Conservation (phyloP, 148 eudicot species). For the Camellia japonica region DNA sequence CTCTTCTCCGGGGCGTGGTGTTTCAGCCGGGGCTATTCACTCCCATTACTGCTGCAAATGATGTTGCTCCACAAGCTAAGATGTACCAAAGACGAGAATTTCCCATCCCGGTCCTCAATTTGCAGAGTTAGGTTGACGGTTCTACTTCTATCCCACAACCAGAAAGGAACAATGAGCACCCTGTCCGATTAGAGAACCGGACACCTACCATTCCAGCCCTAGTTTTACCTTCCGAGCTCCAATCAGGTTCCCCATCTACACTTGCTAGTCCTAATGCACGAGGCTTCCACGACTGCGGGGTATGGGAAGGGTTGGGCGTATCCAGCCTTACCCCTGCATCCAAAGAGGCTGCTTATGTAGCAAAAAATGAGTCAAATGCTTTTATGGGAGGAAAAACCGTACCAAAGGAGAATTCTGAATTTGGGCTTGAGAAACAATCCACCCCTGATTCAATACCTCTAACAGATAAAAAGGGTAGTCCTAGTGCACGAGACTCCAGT, state of each 20-base stretch:
- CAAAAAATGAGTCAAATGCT: not conserved
- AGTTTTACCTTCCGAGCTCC: not conserved
- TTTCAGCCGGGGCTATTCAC: constrained; percentile 37
- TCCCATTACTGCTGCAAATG: constrained; percentile 46
- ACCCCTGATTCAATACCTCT: too few species aligned
- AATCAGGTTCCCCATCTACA: not conserved
- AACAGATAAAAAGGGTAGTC: too few species aligned
- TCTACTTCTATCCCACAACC: not conserved
- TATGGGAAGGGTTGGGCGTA: too few species aligned
- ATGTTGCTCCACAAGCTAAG: constrained; percentile 43
- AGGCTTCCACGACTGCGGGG: too few species aligned
- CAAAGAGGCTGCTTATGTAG: not conserved
- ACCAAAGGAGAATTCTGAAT: not conserved
- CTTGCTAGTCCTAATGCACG: not conserved
- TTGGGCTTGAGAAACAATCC: too few species aligned
- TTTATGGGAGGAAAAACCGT: not conserved
- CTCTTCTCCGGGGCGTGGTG: constrained; percentile 40
- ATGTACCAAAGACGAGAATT: constrained; percentile 35
- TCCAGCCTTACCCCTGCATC: too few species aligned
- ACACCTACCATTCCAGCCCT: not conserved
- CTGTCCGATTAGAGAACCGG: constrained; percentile 3
- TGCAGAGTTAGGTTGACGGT: not conserved
- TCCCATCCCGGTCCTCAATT: constrained; percentile 25
- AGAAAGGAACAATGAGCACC: not conserved
- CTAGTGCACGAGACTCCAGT: too few species aligned